Conservation (phyloP, 306 rosid species). For the Quercus aquifolioides region DNA sequence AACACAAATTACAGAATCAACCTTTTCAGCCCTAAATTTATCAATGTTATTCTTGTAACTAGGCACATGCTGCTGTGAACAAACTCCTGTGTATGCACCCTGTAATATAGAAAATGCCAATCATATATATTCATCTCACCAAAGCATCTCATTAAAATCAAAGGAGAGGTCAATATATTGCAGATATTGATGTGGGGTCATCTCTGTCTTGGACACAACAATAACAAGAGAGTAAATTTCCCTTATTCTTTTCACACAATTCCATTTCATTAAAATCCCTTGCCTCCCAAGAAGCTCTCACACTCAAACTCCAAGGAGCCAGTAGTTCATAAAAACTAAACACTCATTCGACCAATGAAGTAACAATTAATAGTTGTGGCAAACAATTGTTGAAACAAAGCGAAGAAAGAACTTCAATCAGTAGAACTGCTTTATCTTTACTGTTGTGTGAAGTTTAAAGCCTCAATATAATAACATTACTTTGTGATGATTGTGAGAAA, state of each 20-base stretch:
- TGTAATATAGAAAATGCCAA: slow-evolving; percentile 21
- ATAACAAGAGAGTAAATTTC: background rate
- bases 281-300: background rate
- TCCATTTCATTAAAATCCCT: background rate
- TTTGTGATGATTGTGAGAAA: background rate
- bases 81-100: slow-evolving; percentile 98
- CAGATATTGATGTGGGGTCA: background rate
- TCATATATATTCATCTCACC: background rate
- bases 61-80: slow-evolving; percentile 88
- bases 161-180: background rate
- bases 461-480: background rate
- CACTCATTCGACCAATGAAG: background rate
- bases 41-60: slow-evolving; percentile 70
- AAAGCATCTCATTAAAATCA: slow-evolving; percentile 4
- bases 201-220: background rate
- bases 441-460: background rate
- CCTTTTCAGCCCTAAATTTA: slow-evolving; percentile 73
- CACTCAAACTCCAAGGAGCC: background rate
- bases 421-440: background rate
- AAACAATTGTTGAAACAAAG: background rate
- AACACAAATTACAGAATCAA: slow-evolving; percentile 83
- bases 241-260: slow-evolving; percentile 4
- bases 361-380: background rate
- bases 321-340: background rate
- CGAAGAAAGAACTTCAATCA: background rate